Evolutionary conservation across 768 basidiomycete genomes (phyloP).

Genomic region (Termitomyces titanicus): DNA sequence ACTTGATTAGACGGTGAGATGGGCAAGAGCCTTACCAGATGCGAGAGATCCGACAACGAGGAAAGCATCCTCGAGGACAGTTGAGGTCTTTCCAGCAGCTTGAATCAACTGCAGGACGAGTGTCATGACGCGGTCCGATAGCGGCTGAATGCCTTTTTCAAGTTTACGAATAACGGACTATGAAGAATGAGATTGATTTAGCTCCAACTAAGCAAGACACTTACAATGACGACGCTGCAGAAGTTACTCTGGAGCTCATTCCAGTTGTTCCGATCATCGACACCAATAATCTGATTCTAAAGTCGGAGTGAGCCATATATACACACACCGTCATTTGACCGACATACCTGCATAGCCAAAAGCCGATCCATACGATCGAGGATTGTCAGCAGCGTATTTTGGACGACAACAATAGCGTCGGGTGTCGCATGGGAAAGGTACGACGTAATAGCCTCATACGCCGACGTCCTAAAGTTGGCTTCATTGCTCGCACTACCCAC

Average conservation of each 20-base stretch:
- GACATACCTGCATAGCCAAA: constrained; percentile 70
- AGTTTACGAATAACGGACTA: constrained; percentile 87
- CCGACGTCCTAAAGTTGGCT: constrained; percentile 88
- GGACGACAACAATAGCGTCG: constrained; percentile 78
- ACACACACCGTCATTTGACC: background rate
- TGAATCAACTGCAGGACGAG: constrained; percentile 81
- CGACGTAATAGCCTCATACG: constrained; percentile 92
- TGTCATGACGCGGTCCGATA: constrained; percentile 95
- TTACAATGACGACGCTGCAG: constrained; percentile 83
- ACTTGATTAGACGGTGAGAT: background rate
- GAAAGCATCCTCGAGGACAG: constrained; percentile 95
- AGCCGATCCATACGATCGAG: constrained; percentile 91
- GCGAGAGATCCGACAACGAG: constrained; percentile 88
- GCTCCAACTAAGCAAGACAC: constrained; percentile 26
- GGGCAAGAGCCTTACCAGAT: constrained; percentile 42
- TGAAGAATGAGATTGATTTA: background rate
- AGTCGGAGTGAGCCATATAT: background rate
- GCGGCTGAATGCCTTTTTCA: constrained; percentile 74
- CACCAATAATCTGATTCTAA: constrained; percentile 89
- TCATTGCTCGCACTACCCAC: constrained; percentile 71
- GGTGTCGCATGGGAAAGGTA: constrained; percentile 77
- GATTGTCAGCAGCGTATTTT: constrained; percentile 76
- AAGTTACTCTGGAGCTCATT: constrained; percentile 96
- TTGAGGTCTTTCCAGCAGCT: constrained; percentile 88
- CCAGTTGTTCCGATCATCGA: constrained; percentile 98